Evolutionary conservation across 768 basidiomycete genomes (phyloP).

Genomic region (Lactifluus pinguis): DNA sequence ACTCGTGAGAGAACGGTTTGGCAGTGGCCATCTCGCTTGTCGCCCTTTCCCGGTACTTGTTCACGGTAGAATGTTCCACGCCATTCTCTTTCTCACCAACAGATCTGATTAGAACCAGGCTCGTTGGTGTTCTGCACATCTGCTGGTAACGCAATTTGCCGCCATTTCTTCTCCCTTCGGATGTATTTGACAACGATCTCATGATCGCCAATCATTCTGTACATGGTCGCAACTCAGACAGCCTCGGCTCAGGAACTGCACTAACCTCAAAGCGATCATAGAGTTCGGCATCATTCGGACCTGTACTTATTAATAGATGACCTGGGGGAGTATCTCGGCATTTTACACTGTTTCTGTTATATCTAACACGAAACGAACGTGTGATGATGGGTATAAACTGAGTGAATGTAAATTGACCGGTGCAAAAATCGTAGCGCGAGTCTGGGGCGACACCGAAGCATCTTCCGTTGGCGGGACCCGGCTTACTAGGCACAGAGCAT

Average conservation of each 20-base stretch:
- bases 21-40: too few relatives aligned
- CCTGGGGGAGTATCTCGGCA: too few relatives aligned
- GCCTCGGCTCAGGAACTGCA: background rate
- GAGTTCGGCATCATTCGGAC: background rate
- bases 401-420: background rate
- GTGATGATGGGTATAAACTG: conserved; percentile 3
- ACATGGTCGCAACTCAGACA: background rate
- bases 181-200: too few relatives aligned
- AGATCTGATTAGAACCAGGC: too few relatives aligned
- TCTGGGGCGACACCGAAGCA: background rate
- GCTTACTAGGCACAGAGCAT: background rate
- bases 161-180: too few relatives aligned
- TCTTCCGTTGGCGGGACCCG: background rate
- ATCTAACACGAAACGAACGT: background rate
- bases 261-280: background rate
- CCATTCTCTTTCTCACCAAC: too few relatives aligned
- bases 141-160: too few relatives aligned
- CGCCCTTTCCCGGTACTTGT: too few relatives aligned
- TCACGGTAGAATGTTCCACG: too few relatives aligned
- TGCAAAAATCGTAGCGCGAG: background rate
- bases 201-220: too few relatives aligned
- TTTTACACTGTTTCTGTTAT: background rate
- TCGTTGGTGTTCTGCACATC: too few relatives aligned
- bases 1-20: too few relatives aligned
- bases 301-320: background rate